These are phyloP conservation scores for Gossypium gossypioides DNA, from an alignment of 441 rosid genomes.

Conservation along the genomic window DNA sequence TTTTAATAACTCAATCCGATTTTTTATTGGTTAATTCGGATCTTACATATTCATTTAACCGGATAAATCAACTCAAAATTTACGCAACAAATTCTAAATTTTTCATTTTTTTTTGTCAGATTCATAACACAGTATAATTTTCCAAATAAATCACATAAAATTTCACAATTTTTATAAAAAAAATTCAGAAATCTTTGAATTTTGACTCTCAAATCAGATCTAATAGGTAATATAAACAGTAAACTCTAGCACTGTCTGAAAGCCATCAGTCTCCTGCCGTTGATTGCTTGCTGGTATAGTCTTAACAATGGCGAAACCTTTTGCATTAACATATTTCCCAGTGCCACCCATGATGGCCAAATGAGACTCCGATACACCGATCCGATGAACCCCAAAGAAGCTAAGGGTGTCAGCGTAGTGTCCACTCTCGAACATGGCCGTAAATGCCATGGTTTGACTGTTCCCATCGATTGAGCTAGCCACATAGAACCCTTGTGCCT, in stretches of 20 bases:
- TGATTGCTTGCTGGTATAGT: slow-evolving; percentile 33
- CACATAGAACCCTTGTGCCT: slow-evolving; percentile 60
- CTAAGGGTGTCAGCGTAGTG: slow-evolving; percentile 50
- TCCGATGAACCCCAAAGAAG: slow-evolving; percentile 52
- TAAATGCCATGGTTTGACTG: slow-evolving; percentile 59
- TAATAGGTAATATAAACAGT: slow-evolving; percentile 41
- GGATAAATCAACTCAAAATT: no score
- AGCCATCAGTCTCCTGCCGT: slow-evolving; percentile 47
- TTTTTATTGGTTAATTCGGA: no score
- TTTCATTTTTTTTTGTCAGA: background rate
- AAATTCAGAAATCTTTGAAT: background rate
- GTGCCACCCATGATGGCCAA: slow-evolving; percentile 70
- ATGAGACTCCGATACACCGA: slow-evolving; percentile 51
- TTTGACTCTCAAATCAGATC: background rate
- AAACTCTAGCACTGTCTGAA: slow-evolving; percentile 48
- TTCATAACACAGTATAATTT: background rate
- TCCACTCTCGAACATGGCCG: slow-evolving; percentile 51
- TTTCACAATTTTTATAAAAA: background rate
- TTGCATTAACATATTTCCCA: slow-evolving; percentile 54
- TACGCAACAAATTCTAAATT: no score
- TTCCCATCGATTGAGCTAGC: slow-evolving; percentile 57
- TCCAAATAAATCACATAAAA: background rate
- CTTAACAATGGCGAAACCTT: slow-evolving; percentile 48
- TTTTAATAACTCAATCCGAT: no score
- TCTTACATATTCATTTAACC: no score